Evolutionary conservation across 2,329 filamentous ascomycete genomes (phyloP).

Genomic region (Colletotrichum paranaense): DNA sequence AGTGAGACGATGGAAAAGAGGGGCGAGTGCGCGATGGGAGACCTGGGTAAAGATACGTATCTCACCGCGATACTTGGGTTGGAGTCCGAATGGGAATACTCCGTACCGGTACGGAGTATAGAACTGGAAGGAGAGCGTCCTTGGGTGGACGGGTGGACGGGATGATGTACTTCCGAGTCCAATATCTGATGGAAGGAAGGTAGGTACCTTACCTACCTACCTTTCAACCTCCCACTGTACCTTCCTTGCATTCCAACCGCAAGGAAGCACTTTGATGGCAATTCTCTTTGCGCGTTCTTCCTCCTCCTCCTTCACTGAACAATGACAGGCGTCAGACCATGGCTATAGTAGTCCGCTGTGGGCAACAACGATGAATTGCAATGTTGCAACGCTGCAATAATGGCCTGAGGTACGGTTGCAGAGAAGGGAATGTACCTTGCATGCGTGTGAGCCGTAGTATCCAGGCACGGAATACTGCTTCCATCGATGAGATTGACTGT

Average conservation of each 20-base stretch:
- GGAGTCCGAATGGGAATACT: too few relatives aligned
- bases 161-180: neutral
- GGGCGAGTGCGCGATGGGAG: neutral
- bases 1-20: neutral
- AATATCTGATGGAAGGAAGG: neutral
- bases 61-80: too few relatives aligned
- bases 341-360: too few relatives aligned
- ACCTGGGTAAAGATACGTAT: neutral
- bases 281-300: neutral
- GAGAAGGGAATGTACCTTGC: neutral
- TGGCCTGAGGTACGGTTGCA: neutral
- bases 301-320: neutral
- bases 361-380: neutral
- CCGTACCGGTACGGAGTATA: too few relatives aligned
- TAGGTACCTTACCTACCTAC: too few relatives aligned
- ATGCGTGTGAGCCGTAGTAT: neutral
- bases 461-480: neutral
- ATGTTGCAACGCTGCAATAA: neutral
- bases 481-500: constrained; percentile 19
- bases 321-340: neutral
- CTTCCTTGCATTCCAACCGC: neutral
- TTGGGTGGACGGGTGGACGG: neutral
- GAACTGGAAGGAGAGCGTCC: too few relatives aligned
- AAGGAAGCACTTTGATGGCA: neutral
- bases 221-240: too few relatives aligned